These are phyloP conservation scores for Quambalaria eucalypti DNA, from an alignment of 1,284 basidiomycete species.

Conservation along the genomic window DNA sequence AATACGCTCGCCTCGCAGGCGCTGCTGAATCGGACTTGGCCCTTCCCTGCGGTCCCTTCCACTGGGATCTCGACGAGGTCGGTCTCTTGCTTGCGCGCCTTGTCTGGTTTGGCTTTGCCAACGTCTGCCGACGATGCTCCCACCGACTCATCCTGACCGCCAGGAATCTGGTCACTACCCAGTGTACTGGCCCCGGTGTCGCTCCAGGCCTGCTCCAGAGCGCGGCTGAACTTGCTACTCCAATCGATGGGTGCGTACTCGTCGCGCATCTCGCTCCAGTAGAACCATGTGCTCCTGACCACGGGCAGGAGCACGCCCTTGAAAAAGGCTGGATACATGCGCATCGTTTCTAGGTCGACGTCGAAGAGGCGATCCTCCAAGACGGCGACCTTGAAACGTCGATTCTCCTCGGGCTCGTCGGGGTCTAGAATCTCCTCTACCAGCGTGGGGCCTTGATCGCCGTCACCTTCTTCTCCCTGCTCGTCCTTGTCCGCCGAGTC, in stretches of 20 bases:
- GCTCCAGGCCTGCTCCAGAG: conserved; percentile 33
- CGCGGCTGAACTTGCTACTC: conserved; percentile 34
- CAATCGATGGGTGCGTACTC: conserved; percentile 35
- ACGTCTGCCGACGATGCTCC: background rate
- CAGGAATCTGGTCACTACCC: background rate
- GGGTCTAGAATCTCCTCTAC: conserved; percentile 34
- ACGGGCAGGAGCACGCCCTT: conserved; percentile 44
- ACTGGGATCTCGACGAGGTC: background rate
- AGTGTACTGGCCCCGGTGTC: conserved; percentile 5
- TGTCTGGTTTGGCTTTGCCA: background rate
- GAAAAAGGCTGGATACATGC: conserved; percentile 48
- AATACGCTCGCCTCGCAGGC: conserved; percentile 46
- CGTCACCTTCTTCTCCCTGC: conserved; percentile 1
- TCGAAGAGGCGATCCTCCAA: conserved; percentile 44
- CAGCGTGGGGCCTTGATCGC: conserved; percentile 12
- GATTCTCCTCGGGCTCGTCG: conserved; percentile 25
- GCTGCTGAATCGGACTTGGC: conserved; percentile 38
- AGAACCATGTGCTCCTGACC: conserved; percentile 47
- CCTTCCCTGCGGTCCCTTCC: conserved; percentile 19
- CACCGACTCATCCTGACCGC: background rate
- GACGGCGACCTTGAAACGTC: conserved; percentile 28
- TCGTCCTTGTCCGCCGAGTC: conserved; percentile 5
- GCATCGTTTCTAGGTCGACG: conserved; percentile 37
- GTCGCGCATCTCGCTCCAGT: conserved; percentile 32
- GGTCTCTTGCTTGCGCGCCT: background rate